Base-by-base conservation (phyloP, 768 basidiomycete genomes). In the Lactarius deliciosus region DNA sequence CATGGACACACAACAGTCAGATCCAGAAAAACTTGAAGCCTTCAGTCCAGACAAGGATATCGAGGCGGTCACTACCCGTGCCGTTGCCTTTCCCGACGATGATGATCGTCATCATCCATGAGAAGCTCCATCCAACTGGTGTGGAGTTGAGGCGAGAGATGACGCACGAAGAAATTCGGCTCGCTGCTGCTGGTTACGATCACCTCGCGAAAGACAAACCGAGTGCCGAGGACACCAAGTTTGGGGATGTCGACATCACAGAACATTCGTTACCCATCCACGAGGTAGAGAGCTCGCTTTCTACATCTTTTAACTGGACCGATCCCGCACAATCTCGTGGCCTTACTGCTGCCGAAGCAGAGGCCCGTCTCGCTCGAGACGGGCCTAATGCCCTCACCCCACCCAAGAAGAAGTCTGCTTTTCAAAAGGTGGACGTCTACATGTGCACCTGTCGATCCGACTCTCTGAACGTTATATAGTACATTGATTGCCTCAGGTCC, bases 101-200 rank as follows among this genome's bases (percentile, higher is more conserved):
- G 66, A 72, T 15, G 72, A 43, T 47, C 75, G 71, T 25, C 70
- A 70, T 20, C 43, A 47, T 16, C 73, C 73, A 76, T n/a, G 73
- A 74, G 67, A 76, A 74, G 69, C 50, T 74, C 38, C 82, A 85
- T 56, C 83, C 83, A 41, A 81, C 81, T 68, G 86, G 86, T 16
- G 80, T 81, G 57, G 86, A 86, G 73, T 81, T 87, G 83, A 83
- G 82, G 66, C 81, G 83, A 61, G 82, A 86, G 63, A 74, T 87
- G 73, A 88, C 87, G n/a, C 81, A 84, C 70, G 87, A 88, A 73
- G 86, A 88, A 64, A 83, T 80, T 69, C 85, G 86, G 58, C 82
- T 89, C 57, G 85, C 86, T 16, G 85, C 83, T 2, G 87, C 87
- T n/a, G 86, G 86, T 2, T 89, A 89, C 73, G 85, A 85, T 60